A percentile compares a stretch with the other conserved stretches of the same genome.
These are phyloP conservation scores for Dovyalis caffra DNA, from an alignment of 345 rosid genomes.

Conservation along the genomic window DNA sequence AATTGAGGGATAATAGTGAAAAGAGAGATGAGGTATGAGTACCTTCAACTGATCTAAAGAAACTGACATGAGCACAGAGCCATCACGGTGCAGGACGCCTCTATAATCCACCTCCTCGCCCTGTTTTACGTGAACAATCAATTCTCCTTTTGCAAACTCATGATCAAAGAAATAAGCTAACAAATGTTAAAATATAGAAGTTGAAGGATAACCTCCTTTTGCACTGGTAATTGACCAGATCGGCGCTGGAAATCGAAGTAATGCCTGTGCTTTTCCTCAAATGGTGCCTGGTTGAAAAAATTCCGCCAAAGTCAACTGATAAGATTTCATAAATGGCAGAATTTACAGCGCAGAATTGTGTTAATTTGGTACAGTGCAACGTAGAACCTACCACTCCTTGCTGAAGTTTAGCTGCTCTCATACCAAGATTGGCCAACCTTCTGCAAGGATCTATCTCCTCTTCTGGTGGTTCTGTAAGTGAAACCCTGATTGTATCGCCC, in stretches of 20 bases:
- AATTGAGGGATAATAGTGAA: background rate
- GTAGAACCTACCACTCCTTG: slow-evolving; percentile 81
- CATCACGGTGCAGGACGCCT: slow-evolving; percentile 95
- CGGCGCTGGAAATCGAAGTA: slow-evolving; percentile 88
- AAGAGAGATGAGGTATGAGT: slow-evolving; percentile 4
- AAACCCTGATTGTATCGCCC: slow-evolving; percentile 97
- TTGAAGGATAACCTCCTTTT: slow-evolving; percentile 69
- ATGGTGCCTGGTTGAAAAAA: slow-evolving; percentile 61
- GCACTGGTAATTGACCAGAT: slow-evolving; percentile 82
- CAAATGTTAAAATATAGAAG: background rate
- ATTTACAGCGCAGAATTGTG: slow-evolving; percentile 11
- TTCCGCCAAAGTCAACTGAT: slow-evolving; percentile 4
- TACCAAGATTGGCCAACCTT: slow-evolving; percentile 88
- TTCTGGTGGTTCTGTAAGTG: slow-evolving; percentile 93
- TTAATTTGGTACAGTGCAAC: slow-evolving; percentile 3
- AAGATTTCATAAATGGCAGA: slow-evolving; percentile 7
- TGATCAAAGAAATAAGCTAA: background rate
- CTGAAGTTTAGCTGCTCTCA: slow-evolving; percentile 71
- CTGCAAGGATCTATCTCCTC: slow-evolving; percentile 96
- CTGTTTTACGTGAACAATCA: slow-evolving; percentile 36
- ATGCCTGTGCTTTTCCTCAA: slow-evolving; percentile 91
- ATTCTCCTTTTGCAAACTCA: slow-evolving; percentile 8
- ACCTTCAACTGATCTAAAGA: slow-evolving; percentile 81
- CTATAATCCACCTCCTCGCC: slow-evolving; percentile 96
- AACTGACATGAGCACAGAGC: slow-evolving; percentile 88